phyloP scores from a whole-genome alignment of 495 filamentous ascomycete genomes.

The Penicillium silybi region DNA sequence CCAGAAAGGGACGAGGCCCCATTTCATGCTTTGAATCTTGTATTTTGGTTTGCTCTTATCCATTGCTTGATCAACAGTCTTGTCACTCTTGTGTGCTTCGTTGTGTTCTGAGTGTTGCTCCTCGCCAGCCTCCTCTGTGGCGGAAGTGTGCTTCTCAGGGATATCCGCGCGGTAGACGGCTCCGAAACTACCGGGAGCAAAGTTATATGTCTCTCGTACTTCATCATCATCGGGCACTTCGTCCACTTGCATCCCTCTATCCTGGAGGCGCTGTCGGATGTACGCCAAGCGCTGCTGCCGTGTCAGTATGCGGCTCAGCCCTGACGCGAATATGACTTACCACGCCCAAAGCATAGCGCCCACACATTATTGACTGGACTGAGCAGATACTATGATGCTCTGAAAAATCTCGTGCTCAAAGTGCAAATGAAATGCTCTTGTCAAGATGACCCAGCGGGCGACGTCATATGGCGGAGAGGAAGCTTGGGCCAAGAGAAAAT shows the following conservation, averaged over 20 bases:
- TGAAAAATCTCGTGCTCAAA: not conserved
- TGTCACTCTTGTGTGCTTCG: not conserved
- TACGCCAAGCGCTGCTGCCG: slow-evolving; percentile 51
- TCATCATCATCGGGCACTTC: slow-evolving; percentile 72
- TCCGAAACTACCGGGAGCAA: slow-evolving; percentile 83
- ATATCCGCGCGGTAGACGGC: slow-evolving; percentile 80
- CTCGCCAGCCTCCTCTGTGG: slow-evolving; percentile 16
- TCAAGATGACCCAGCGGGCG: slow-evolving; percentile 3
- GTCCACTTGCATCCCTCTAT: slow-evolving; percentile 71
- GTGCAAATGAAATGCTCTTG: not conserved
- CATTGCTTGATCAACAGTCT: not conserved
- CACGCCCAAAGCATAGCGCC: slow-evolving; percentile 75
- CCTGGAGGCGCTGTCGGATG: slow-evolving; percentile 66
- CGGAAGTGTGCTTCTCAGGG: slow-evolving; percentile 50
- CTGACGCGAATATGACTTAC: slow-evolving; percentile 43
- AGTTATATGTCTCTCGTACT: slow-evolving; percentile 82
- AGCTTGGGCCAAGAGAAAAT: slow-evolving; percentile 27
- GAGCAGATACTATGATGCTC: not conserved
- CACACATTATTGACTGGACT: slow-evolving; percentile 61
- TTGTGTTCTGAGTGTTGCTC: slow-evolving; percentile 2
- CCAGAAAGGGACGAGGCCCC: slow-evolving; percentile 92
- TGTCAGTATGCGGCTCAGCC: not conserved
- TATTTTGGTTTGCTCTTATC: slow-evolving; percentile 49
- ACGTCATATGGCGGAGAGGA: slow-evolving; percentile 31
- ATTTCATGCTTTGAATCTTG: slow-evolving; percentile 88